A percentile compares a stretch with the other conserved stretches of the same genome.
These are phyloP conservation scores for Hypomontagnella monticulosa DNA, from an alignment of 495 filamentous ascomycete species.

Conservation along the genomic window DNA sequence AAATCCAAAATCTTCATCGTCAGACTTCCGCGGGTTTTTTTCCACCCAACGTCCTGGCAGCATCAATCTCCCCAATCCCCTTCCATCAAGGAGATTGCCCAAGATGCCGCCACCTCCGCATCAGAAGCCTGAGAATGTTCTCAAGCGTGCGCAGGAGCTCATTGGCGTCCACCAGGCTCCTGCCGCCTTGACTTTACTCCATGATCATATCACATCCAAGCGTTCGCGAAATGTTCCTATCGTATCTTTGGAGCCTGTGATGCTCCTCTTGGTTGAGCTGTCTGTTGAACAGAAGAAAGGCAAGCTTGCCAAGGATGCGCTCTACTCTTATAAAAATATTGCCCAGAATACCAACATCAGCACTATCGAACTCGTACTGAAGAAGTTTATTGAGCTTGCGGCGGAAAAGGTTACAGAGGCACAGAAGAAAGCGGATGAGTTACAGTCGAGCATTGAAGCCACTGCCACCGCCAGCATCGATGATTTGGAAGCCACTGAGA, in stretches of 20 bases:
- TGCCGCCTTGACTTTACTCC: constrained; percentile 91
- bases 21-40: constrained; percentile 36
- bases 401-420: constrained; percentile 96
- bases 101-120: constrained; percentile 91
- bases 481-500: constrained; percentile 96
- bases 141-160: constrained; percentile 97
- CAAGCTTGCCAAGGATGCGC: constrained; percentile 96
- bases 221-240: constrained; percentile 97
- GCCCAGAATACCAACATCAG: constrained; percentile 98
- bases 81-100: constrained; percentile 47
- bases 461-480: constrained; percentile 75
- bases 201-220: constrained; percentile 99
- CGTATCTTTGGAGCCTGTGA: constrained; percentile 94
- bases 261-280: constrained; percentile 96
- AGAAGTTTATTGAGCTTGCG: constrained; percentile 96
- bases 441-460: constrained; percentile 86
- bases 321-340: constrained; percentile 99
- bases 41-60: constrained; percentile 38
- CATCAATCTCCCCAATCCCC: constrained; percentile 41
- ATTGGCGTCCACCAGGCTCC: constrained; percentile 94
- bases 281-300: constrained; percentile 97
- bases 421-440: constrained; percentile 93
- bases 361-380: constrained; percentile 96
- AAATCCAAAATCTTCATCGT: constrained; percentile 45
- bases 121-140: constrained; percentile 98